Evolutionary conservation across 176 grass and related monocot genomes (phyloP), one percentile per base, ranked within the genome.

Genomic region (Triticum monococcum): DNA sequence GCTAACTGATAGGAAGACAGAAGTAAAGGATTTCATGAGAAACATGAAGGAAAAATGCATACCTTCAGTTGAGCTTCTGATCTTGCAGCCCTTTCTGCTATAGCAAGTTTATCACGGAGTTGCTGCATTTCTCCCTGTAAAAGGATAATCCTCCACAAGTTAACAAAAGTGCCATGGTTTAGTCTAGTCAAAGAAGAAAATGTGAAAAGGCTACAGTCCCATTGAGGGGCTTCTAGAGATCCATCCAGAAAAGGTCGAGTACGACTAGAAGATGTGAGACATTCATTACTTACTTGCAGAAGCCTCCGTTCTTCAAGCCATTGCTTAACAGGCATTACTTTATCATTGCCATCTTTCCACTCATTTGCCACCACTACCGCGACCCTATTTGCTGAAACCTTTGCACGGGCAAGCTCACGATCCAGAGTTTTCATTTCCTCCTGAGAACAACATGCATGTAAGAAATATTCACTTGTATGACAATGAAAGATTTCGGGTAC

Each of bases 351-450:
- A 60, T 99, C 97, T 88, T 99, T 99, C 97, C 97, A 99, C 71
- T 99, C 97, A 91, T 99, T 99, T 89, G 97, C 97, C 45, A 99
- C 97, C 54, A 99, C 97, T 57, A 99, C 97, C 18, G 97, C 97
- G 88, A 98, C 96, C 82, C 96, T 95, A 66, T 98, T 98, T 32
- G 97, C 97, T 18, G 91, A 91, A 84, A 99, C 97, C 50, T 99
- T 99, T 20, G 97, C 97, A 64, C 97, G 91, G 78, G 97, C 60
- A 87, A 99, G 82, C 68, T 99, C 97, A 77, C 97, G 92, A 41
- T 99, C 97, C 76, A 96, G 97, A 26, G 90, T 99, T 91, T 94
- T 99, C 92, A 83, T 99, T 83, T 99, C 97, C 57, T 99, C 96
- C 96, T 98, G 75, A 68, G 38, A 69, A 74, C n/a, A 88, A 57